phyloP scores from a whole-genome alignment of 306 rosid species.

The Castanopsis chinensis region DNA sequence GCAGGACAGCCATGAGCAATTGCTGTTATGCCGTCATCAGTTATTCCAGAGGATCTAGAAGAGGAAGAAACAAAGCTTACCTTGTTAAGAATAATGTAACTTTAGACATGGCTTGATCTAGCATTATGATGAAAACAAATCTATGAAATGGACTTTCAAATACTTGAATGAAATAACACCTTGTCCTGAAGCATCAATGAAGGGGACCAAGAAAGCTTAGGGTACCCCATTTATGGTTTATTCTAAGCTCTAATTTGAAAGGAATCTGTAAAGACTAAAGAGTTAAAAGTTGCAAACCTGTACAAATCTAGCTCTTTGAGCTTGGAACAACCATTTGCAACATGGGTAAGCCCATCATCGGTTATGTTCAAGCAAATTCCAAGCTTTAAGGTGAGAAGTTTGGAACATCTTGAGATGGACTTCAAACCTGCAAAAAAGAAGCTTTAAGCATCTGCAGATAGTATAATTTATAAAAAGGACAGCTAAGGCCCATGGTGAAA shows the following conservation, averaged over 20 bases:
- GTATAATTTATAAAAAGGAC: conserved; percentile 4
- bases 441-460: conserved; percentile 16
- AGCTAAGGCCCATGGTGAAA: conserved; percentile 11
- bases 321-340: conserved; percentile 44
- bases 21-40: conserved; percentile 55
- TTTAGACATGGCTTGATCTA: background rate
- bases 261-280: background rate
- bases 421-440: conserved; percentile 46
- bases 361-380: conserved; percentile 56
- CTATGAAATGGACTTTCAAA: background rate
- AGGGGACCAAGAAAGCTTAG: background rate
- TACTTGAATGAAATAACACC: background rate
- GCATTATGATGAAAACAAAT: background rate
- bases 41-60: conserved; percentile 49
- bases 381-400: conserved; percentile 45
- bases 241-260: background rate
- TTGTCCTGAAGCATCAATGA: background rate
- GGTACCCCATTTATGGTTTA: background rate
- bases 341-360: conserved; percentile 53
- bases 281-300: conserved; percentile 42
- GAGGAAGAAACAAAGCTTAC: conserved; percentile 6
- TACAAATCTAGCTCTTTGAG: conserved; percentile 56
- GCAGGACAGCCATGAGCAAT: conserved; percentile 58
- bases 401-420: conserved; percentile 58
- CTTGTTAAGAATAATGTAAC: background rate